phyloP scores from a whole-genome alignment of 2,329 filamentous ascomycete species.

The Arachnomyces sp. region DNA sequence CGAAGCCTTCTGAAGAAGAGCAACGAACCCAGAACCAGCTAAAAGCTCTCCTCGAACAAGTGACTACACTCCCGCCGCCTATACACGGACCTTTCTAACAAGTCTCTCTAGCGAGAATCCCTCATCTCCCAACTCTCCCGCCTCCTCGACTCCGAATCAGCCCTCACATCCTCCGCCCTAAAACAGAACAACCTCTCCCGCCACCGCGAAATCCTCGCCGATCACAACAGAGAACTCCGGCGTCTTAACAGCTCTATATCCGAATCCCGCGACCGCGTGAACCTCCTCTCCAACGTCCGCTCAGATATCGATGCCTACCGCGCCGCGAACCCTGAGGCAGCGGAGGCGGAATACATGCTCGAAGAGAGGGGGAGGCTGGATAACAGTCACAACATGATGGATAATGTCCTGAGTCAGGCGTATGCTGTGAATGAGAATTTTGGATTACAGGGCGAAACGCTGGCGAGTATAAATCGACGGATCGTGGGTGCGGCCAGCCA shows the following conservation, averaged over 20 bases:
- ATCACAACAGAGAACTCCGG: conserved; percentile 74
- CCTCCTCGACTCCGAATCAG: conserved; percentile 85
- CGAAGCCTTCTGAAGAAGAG: conserved; percentile 80
- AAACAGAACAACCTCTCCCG: conserved; percentile 94
- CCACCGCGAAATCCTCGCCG: conserved; percentile 78
- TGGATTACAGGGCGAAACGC: conserved; percentile 72
- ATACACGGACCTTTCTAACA: not conserved
- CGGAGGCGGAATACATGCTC: conserved; percentile 95
- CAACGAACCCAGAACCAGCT: conserved; percentile 68
- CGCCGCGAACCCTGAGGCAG: conserved; percentile 67
- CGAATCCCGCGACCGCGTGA: conserved; percentile 75
- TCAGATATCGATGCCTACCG: conserved; percentile 88
- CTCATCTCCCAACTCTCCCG: conserved; percentile 75
- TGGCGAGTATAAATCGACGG: conserved; percentile 79
- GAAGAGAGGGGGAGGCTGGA: conserved; percentile 80
- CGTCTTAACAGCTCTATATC: conserved; percentile 65
- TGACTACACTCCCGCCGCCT: conserved; percentile 28
- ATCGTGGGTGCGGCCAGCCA: conserved; percentile 85
- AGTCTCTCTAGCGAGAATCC: conserved; percentile 59
- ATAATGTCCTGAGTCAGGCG: conserved; percentile 85
- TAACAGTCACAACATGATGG: conserved; percentile 78
- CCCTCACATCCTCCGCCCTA: conserved; percentile 79
- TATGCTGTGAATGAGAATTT: conserved; percentile 96
- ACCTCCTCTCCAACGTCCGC: conserved; percentile 79
- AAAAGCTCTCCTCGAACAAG: conserved; percentile 75